Conservation (phyloP, 345 rosid species). For the Geranium rotundifolium region DNA sequence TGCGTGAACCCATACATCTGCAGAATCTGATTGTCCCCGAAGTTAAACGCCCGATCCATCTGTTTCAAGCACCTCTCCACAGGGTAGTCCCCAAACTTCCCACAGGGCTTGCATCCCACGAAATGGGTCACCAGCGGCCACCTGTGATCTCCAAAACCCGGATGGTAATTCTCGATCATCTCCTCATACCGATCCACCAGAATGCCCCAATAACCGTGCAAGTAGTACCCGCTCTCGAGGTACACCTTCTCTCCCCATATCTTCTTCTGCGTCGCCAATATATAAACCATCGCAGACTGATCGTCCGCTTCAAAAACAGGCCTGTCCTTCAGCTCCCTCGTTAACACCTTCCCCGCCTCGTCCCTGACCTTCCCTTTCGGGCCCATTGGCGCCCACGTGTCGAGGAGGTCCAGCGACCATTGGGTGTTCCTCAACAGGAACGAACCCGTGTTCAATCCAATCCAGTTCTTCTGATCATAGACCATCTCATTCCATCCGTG, state of each 20-base stretch:
- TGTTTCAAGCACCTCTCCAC: slow-evolving; percentile 57
- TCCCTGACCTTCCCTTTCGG: slow-evolving; percentile 52
- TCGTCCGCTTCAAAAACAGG: slow-evolving; percentile 57
- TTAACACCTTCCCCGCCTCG: slow-evolving; percentile 46
- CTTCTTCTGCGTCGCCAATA: slow-evolving; percentile 39
- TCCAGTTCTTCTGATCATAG: slow-evolving; percentile 51
- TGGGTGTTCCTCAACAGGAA: slow-evolving; percentile 43
- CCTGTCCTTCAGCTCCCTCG: slow-evolving; percentile 41
- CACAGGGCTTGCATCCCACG: slow-evolving; percentile 60
- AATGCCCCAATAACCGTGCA: slow-evolving; percentile 62
- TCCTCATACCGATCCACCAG: slow-evolving; percentile 52
- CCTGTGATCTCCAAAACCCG: slow-evolving; percentile 46
- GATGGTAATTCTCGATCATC: slow-evolving; percentile 58
- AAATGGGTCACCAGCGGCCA: slow-evolving; percentile 61
- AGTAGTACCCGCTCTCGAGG: slow-evolving; percentile 39
- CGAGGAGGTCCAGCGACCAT: slow-evolving; percentile 44
- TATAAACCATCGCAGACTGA: slow-evolving; percentile 55
- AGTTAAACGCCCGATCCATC: slow-evolving; percentile 56
- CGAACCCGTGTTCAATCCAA: slow-evolving; percentile 53
- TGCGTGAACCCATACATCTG: slow-evolving; percentile 48
- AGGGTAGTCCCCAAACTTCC: slow-evolving; percentile 53
- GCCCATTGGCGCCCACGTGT: slow-evolving; percentile 49
- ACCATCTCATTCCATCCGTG: slow-evolving; percentile 67
- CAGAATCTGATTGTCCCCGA: slow-evolving; percentile 47
- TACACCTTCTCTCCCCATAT: slow-evolving; percentile 45